Conservation (phyloP, 2,329 filamentous ascomycete genomes). For the Cytospora leucostoma region DNA sequence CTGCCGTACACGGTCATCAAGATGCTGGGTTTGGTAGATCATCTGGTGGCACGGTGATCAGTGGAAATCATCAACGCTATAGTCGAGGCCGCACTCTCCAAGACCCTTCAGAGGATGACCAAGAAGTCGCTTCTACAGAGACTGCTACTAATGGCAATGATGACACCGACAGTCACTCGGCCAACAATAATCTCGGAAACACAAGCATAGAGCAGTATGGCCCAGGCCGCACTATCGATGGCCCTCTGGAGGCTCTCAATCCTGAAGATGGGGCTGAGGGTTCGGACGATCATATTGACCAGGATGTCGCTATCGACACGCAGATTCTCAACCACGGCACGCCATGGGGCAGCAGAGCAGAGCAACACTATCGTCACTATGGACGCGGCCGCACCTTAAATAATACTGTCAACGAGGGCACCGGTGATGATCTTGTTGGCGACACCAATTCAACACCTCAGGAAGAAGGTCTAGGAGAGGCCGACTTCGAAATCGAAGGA, state of each 20-base stretch:
- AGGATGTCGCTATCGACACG: background rate
- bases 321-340: background rate
- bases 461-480: background rate
- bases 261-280: background rate
- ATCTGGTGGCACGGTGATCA: background rate
- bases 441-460: background rate
- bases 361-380: background rate
- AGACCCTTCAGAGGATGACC: background rate
- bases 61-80: background rate
- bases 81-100: slow-evolving; percentile 14
- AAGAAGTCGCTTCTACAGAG: background rate
- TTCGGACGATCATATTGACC: background rate
- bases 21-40: too few relatives aligned
- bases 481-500: background rate
- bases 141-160: too few relatives aligned
- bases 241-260: background rate
- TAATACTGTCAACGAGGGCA: background rate
- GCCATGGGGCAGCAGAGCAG: background rate
- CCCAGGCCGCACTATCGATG: slow-evolving; percentile 6
- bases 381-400: slow-evolving; percentile 19
- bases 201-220: background rate
- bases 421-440: too few relatives aligned
- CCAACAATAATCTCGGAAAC: background rate
- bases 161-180: background rate
- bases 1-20: background rate